Evolutionary conservation across 257 asterid genomes (phyloP), one percentile per base, ranked within the genome.

Genomic region (Solanum medicagineum): DNA sequence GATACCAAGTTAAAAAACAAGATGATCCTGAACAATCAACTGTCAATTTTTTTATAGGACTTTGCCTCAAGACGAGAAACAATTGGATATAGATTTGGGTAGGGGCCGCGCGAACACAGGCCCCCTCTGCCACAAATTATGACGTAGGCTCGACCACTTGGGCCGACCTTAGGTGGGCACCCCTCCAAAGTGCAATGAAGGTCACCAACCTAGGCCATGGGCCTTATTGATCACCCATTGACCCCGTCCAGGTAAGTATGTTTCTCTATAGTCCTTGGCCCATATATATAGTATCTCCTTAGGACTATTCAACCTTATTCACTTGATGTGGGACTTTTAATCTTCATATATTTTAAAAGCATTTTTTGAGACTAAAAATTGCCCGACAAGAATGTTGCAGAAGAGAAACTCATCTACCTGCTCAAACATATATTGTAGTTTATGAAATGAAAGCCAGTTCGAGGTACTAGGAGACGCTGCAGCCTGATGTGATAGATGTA

Each of bases 131-230:
- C 47, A 69, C 26, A 69, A 69, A 69, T 69, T 85, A 85, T 74
- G 88, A 85, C 85, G 5, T 66, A 83, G 87, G 89, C 84, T 87
- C 90, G 66, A 85, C 89, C 87, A 83, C 90, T 86, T 90, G 88
- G 79, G 88, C 69, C 85, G 90, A 91, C 91, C 91, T 91, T 89
- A 89, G 83, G 15, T 84, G 1, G 60, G 77, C 85, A 13, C 89
- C 92, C 89, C 88, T 90, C 81, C 86, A 0, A 62, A 54, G 88
- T 84, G 88, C 91, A 87, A 85, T 89, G 85, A 55, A 87, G 60
- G 90, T 84, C 71, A 77, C 86, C 57, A 26, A 1, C 85, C 87
- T 65, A 89, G 84, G 85, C 65, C 90, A 62, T 89, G 6, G 66
- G 51, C 5, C 87, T 83, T 79, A 0, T 20, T 51, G 88, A 83